phyloP scores from a whole-genome alignment of 192 early-diverging fungal genomes.

The Umbelopsis ramanniana region DNA sequence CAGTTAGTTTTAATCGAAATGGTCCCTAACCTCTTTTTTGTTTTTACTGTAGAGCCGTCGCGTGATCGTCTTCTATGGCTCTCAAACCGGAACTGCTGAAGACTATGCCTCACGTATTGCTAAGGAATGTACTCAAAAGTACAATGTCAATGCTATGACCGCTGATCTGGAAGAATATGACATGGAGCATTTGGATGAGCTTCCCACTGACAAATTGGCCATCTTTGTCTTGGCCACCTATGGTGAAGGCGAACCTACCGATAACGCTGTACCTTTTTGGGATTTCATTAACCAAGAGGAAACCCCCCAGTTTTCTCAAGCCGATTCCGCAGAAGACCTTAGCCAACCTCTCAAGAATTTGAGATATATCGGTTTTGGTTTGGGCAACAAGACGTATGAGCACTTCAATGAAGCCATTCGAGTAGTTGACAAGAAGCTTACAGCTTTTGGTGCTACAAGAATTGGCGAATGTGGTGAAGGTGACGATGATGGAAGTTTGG shows the following conservation, averaged over 20 bases:
- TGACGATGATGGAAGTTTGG: conserved; percentile 93
- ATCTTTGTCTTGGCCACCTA: conserved; percentile 96
- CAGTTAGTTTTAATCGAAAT: neutral
- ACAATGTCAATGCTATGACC: conserved; percentile 72
- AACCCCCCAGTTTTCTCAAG: conserved; percentile 54
- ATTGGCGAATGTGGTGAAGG: conserved; percentile 88
- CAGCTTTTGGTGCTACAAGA: conserved; percentile 71
- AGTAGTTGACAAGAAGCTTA: conserved; percentile 67
- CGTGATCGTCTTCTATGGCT: conserved; percentile 91
- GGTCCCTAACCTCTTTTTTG: neutral
- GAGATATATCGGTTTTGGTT: conserved; percentile 75
- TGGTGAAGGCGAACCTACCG: conserved; percentile 98
- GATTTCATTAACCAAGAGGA: conserved; percentile 79
- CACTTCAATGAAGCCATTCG: conserved; percentile 85
- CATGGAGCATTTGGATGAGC: conserved; percentile 74
- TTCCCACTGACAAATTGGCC: conserved; percentile 69
- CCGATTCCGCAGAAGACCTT: conserved; percentile 58
- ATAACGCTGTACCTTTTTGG: conserved; percentile 93
- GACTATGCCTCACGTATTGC: conserved; percentile 92
- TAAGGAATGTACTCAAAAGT: conserved; percentile 78
- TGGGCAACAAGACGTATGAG: conserved; percentile 91
- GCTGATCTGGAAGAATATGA: conserved; percentile 92
- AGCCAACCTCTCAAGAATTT: conserved; percentile 60
- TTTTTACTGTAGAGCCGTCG: conserved; percentile 59
- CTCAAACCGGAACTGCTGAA: conserved; percentile 98